Evolutionary conservation across 2,329 filamentous ascomycete genomes (phyloP).

Genomic region (Exophiala mesophila): DNA sequence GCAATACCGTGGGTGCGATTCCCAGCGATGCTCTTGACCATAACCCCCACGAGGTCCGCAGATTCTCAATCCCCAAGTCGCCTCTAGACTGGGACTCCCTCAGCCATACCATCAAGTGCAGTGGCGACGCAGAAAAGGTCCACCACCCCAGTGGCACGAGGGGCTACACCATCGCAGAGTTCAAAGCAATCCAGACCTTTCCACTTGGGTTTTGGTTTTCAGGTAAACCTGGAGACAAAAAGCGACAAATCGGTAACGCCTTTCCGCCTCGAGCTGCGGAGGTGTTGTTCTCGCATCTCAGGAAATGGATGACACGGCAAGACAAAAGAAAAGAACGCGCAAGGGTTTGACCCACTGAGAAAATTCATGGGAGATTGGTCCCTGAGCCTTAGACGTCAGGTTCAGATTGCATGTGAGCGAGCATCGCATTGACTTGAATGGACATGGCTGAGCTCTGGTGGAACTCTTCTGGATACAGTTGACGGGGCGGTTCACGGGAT

Average conservation of each 20-base stretch:
- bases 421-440: too few species aligned
- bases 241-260: conserved; percentile 71
- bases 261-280: conserved; percentile 57
- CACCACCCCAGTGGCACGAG: conserved; percentile 62
- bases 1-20: conserved; percentile 38
- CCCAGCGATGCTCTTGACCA: conserved; percentile 40
- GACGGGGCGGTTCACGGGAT: too few species aligned
- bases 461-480: too few species aligned
- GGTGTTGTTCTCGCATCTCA: conserved; percentile 36
- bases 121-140: conserved; percentile 51
- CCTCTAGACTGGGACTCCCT: conserved; percentile 49
- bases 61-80: conserved; percentile 24
- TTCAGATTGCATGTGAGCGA: too few species aligned
- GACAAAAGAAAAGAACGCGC: too few species aligned
- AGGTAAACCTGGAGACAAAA: conserved; percentile 34
- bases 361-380: too few species aligned
- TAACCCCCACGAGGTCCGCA: conserved; percentile 30
- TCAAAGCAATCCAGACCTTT: conserved; percentile 66
- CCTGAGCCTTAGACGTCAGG: too few species aligned
- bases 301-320: conserved; percentile 33
- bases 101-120: conserved; percentile 58
- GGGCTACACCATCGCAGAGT: conserved; percentile 62
- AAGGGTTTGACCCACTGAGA: too few species aligned
- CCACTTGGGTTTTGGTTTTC: conserved; percentile 57
- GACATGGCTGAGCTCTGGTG: too few species aligned